Conservation (phyloP, 352 stramenopile genomes). For the Elongisporangium prolatum region DNA sequence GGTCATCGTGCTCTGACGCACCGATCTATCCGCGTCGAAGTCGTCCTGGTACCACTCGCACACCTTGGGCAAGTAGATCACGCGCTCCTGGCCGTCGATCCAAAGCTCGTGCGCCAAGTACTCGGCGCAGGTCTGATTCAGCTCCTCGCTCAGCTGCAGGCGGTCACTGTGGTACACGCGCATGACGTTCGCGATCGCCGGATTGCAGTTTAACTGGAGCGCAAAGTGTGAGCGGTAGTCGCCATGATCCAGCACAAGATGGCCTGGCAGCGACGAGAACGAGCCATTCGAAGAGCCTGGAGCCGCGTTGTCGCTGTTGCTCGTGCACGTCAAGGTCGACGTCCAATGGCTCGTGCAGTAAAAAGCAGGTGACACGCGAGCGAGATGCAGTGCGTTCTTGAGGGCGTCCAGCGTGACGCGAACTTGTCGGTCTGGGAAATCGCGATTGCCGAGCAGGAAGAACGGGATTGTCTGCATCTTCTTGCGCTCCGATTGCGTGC, state of each 20-base stretch:
- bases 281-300: not conserved
- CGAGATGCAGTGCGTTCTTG: conserved; percentile 81
- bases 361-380: conserved; percentile 24
- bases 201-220: conserved; percentile 68
- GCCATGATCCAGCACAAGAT: conserved; percentile 23
- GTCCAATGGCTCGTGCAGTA: conserved; percentile 25
- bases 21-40: conserved; percentile 3
- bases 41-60: conserved; percentile 54
- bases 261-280: conserved; percentile 18
- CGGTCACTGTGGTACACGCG: conserved; percentile 54
- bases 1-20: conserved; percentile 5
- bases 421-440: conserved; percentile 9
- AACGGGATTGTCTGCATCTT: conserved; percentile 49
- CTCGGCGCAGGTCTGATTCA: conserved; percentile 47
- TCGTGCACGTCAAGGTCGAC: conserved; percentile 17
- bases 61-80: conserved; percentile 50
- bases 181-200: conserved; percentile 32
- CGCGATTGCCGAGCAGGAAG: conserved; percentile 30
- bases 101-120: conserved; percentile 39
- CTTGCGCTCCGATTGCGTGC: conserved; percentile 74
- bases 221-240: conserved; percentile 85
- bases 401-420: conserved; percentile 74
- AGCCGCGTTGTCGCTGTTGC: conserved; percentile 3
- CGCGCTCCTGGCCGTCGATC: conserved; percentile 27
- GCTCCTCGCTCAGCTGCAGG: conserved; percentile 56